phyloP scores from a whole-genome alignment of 2,329 filamentous ascomycete species.

The Diaporthe sp. region DNA sequence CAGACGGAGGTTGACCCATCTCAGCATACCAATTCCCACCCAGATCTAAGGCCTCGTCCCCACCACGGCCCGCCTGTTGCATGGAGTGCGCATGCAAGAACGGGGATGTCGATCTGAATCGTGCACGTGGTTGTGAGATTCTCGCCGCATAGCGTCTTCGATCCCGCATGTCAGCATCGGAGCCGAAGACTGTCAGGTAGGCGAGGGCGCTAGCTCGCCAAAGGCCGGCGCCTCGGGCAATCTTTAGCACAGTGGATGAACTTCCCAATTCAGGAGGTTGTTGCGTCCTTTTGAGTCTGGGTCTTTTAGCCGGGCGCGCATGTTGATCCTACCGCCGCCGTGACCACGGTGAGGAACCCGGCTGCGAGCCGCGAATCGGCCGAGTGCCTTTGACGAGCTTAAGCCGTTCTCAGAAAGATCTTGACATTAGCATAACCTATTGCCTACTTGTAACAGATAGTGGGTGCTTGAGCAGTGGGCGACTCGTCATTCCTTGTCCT shows the following conservation, averaged over 20 bases:
- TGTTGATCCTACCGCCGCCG: slow-evolving; percentile 20
- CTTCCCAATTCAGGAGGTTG: neutral
- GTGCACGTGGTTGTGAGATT: slow-evolving; percentile 31
- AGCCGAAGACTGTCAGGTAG: slow-evolving; percentile 19
- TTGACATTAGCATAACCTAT: no score
- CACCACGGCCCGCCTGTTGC: slow-evolving; percentile 27
- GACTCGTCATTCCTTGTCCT: neutral
- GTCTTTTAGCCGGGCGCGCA: slow-evolving; percentile 11
- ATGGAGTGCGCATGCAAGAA: slow-evolving; percentile 30
- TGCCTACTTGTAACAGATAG: neutral
- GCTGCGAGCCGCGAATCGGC: neutral
- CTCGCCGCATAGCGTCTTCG: slow-evolving; percentile 15
- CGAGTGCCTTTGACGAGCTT: neutral
- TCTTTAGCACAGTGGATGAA: slow-evolving; percentile 10
- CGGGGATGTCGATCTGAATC: slow-evolving; percentile 28
- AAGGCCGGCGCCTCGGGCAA: slow-evolving; percentile 1
- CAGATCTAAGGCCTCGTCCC: slow-evolving; percentile 4
- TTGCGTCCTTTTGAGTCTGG: slow-evolving; percentile 4
- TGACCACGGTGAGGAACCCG: neutral
- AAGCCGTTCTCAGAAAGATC: neutral
- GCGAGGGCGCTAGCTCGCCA: slow-evolving; percentile 19
- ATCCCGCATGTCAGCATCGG: slow-evolving; percentile 22
- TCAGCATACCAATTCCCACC: neutral
- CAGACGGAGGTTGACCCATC: neutral
- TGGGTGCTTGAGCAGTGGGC: neutral